These are phyloP conservation scores for Xerocomellus amylosporus DNA, from an alignment of 768 basidiomycete species.

Conservation along the genomic window DNA sequence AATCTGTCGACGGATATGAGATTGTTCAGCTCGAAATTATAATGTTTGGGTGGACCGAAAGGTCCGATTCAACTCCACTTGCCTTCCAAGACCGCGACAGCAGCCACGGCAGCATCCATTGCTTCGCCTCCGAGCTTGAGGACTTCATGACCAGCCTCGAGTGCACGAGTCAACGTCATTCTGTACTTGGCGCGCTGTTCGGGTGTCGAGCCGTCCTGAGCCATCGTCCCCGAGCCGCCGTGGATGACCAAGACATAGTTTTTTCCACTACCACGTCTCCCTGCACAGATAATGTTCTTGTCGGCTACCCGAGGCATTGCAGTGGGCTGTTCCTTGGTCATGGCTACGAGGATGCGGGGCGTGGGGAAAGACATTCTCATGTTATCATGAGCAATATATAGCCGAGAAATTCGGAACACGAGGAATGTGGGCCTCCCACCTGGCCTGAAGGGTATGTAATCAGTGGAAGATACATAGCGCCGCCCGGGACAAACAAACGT, in stretches of 20 bases:
- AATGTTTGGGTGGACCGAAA: not conserved
- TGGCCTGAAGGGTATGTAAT: too few species aligned
- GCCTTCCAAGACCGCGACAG: constrained; percentile 75
- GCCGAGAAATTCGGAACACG: too few species aligned
- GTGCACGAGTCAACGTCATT: constrained; percentile 48
- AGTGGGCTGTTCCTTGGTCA: constrained; percentile 6
- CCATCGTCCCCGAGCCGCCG: constrained; percentile 77
- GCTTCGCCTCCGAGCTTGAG: constrained; percentile 71
- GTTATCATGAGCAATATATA: too few species aligned
- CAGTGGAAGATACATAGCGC: too few species aligned
- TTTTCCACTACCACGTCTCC: constrained; percentile 4
- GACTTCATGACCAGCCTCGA: constrained; percentile 63
- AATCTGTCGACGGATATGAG: constrained; percentile 43
- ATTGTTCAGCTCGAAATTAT: not conserved
- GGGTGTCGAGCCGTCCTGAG: constrained; percentile 52
- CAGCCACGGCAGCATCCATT: constrained; percentile 77
- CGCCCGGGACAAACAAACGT: too few species aligned
- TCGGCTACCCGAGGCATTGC: not conserved
- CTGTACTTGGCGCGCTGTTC: constrained; percentile 59
- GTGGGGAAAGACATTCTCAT: not conserved
- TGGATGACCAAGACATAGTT: constrained; percentile 63
- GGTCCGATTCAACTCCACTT: not conserved
- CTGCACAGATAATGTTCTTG: constrained; percentile 1
- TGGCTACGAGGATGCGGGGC: not conserved
- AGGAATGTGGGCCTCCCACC: too few species aligned